Base-by-base conservation (phyloP, 192 early-diverging fungal genomes). In the Coemansia sp. region DNA sequence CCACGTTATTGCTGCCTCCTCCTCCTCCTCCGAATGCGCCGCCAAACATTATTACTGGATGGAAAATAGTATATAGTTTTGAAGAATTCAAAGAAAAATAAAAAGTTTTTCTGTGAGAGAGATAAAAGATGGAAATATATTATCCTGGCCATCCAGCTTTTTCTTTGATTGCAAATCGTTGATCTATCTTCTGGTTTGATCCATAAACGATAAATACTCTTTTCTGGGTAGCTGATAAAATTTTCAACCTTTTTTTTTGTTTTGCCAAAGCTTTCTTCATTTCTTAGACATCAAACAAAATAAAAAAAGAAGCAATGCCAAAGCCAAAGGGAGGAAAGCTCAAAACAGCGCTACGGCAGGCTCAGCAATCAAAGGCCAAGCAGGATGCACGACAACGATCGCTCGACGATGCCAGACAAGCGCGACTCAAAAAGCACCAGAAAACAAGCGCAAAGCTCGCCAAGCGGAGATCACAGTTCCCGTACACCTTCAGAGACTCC, bases 401-500 rank as follows among this genome's bases (percentile, higher is more conserved):
- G 21, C 33, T 63, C 31, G 58, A 20, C n/a, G 51, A 63, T n/a
- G 37, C 13, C 43, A 61, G 61, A 59, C 59, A 45, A 55, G 33
- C 64, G 35, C 42, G 31, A 31, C 18, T 58, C 51, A 63, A 48
- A 55, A 59, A 59, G 58, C 58, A n/a, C 33, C 9, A 48, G 37
- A 29, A 46, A 26, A 31, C 26, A 20, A 58, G 48, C 48, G 52
- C 60, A 52, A 63, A 60, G 31, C 59, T 60, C n/a, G 46, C 58
- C 48, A 46, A 33, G 3, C 66, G 40, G 18, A 58, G 45, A 16
- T 45, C 72, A 1, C 37, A 34, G 39, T 82, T 82, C 33, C 87
- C 87, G 3, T 91, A 87, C 74, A 69, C 61, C 8, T 64, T 70
- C 18, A 57, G 75, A 16, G 86, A 93, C 68, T 71, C 66, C 15